Evolutionary conservation across 306 rosid species (phyloP), one percentile per base, ranked within the genome.

Genomic region (Carpinus viminea): DNA sequence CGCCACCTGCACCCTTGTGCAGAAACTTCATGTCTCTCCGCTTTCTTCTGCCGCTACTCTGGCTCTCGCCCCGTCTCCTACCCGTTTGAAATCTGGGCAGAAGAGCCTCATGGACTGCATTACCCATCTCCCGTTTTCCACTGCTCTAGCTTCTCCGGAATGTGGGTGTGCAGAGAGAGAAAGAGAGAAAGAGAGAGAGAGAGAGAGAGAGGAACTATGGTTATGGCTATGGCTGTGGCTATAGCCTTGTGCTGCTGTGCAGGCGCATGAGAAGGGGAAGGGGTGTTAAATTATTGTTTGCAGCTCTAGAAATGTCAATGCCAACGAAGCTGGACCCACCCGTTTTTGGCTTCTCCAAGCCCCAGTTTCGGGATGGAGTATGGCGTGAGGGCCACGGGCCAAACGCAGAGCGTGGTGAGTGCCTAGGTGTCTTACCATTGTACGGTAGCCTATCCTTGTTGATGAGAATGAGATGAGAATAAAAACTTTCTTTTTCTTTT

Each of bases 261-360:
- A 2, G 64, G 26, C n/a, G 71, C 45, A 71, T 12, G 64, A 60
- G 11, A 52, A 16, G 68, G 70, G 17, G 56, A 75, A 60, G 80
- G 65, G 65, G 78, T 55, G 87, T 87, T 82, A 86, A 87, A 89
- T 86, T 79, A 89, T 91, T 85, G 90, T 76, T 24, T 24, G 52
- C 85, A 82, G 92, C 73, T 85, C 88, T 82, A 84, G 87, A 92
- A 94, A 88, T 94, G 97, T 88, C 90, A 91, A 92, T 86, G 97
- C 91, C 97, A 92, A 91, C 97, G 90, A 91, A 91, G 95, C 91
- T 72, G 87, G 96, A 74, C 91, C 97, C 97, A 83, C 86, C 10
- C 1, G 43, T 57, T 81, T 87, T 84, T 87, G 91, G 74, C 75
- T 71, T 82, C 77, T 79, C 82, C 73, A 61, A 76, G 62, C 80